These are phyloP conservation scores for Polygonum maritimum DNA, from an alignment of 148 eudicot species.

Conservation along the genomic window DNA sequence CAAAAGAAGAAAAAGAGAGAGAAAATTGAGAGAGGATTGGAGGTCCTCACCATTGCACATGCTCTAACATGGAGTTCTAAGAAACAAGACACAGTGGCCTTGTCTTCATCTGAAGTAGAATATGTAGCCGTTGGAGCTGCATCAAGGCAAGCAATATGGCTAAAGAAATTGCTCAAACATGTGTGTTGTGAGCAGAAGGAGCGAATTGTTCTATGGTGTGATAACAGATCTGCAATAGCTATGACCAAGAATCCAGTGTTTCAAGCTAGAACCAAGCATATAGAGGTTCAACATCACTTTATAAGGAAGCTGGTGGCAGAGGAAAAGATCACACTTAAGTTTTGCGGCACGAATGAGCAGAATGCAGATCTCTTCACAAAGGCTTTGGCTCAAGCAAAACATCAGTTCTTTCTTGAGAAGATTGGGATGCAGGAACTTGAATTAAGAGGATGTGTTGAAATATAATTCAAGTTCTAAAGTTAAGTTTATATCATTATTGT, in stretches of 20 bases:
- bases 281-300: neutral
- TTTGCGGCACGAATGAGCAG: neutral
- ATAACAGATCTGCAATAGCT: neutral
- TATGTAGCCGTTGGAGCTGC: neutral
- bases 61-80: neutral
- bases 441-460: no score
- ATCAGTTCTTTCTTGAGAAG: neutral
- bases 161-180: neutral
- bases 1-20: no score
- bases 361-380: neutral
- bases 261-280: neutral
- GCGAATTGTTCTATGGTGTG: neutral
- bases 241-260: neutral
- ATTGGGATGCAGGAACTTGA: neutral
- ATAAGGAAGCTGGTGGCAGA: neutral
- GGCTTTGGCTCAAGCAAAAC: no score
- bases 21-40: no score
- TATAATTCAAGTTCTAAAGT: neutral
- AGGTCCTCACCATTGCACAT: no score
- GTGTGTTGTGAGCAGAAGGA: neutral
- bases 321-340: neutral
- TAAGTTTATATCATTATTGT: no score
- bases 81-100: neutral
- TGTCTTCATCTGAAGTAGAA: neutral
- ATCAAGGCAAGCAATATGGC: neutral